Percentiles rank a stretch among this genome's conserved stretches.
phyloP scores from a whole-genome alignment of 2,329 filamentous ascomycete genomes.

The Fusarium equiseti region DNA sequence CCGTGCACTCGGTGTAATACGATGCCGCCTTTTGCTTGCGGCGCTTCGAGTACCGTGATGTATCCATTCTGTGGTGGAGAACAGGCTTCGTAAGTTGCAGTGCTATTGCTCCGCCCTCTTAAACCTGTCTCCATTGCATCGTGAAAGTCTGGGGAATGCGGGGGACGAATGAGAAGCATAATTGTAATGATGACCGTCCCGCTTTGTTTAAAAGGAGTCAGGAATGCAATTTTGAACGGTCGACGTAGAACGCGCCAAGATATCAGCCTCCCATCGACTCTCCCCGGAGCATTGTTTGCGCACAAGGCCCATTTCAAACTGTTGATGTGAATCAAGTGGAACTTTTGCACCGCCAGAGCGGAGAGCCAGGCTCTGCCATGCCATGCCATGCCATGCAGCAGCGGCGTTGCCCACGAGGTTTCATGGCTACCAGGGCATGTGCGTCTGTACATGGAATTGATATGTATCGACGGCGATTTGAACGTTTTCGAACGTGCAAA shows the following conservation, averaged over 20 bases:
- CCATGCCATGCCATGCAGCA: constrained; percentile 21
- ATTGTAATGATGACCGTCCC: constrained; percentile 17
- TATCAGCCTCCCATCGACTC: constrained; percentile 14
- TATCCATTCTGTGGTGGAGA: constrained; percentile 30
- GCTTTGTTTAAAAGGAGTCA: constrained; percentile 1
- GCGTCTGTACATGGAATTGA: neutral
- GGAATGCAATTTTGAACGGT: constrained; percentile 22
- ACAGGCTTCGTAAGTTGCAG: neutral
- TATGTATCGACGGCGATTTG: constrained; percentile 18
- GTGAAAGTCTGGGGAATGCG: constrained; percentile 41
- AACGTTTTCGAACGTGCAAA: constrained; percentile 8
- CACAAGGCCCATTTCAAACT: constrained; percentile 29
- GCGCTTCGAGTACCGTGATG: neutral
- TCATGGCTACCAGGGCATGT: constrained; percentile 15
- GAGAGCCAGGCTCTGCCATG: constrained; percentile 23
- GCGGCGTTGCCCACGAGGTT: constrained; percentile 11
- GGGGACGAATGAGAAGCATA: constrained; percentile 27
- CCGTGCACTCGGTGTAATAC: constrained; percentile 12
- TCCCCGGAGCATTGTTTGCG: constrained; percentile 18
- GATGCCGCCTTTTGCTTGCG: constrained; percentile 7
- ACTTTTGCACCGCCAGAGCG: constrained; percentile 38
- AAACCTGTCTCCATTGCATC: constrained; percentile 15
- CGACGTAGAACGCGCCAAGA: constrained; percentile 26
- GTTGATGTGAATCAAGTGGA: constrained; percentile 30
- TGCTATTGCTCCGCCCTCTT: constrained; percentile 21